phyloP scores from a whole-genome alignment of 148 eudicot genomes.

The Euryodendron excelsum region DNA sequence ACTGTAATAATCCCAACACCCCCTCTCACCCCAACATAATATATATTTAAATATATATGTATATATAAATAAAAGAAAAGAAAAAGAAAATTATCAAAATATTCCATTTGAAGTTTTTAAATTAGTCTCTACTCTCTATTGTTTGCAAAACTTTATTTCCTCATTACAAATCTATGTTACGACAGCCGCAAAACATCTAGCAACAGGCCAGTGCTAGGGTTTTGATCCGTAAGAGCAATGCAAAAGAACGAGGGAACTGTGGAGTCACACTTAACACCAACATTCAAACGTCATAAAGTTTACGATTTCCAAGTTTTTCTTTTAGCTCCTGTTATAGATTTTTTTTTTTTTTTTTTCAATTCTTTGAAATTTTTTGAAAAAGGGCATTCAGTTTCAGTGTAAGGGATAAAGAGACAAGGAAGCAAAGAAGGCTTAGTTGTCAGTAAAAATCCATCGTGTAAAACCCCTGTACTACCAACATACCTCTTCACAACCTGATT shows the following conservation, averaged over 20 bases:
- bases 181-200: background rate
- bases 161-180: background rate
- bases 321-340: background rate
- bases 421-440: constrained; percentile 5
- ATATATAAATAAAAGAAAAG: background rate
- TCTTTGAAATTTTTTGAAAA: too few relatives aligned
- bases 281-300: background rate
- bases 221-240: too few relatives aligned
- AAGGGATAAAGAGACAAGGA: background rate
- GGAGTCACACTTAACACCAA: background rate
- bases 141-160: background rate
- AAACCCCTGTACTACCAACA: background rate
- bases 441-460: background rate
- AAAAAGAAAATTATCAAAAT: background rate
- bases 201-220: background rate
- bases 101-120: background rate
- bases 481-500: constrained; percentile 99
- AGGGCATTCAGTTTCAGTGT: too few relatives aligned
- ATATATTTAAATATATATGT: background rate
- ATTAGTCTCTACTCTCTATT: background rate
- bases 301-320: background rate
- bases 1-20: background rate
- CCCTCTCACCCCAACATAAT: too few relatives aligned
- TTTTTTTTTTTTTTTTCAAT: too few relatives aligned
- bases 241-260: too few relatives aligned